Percentiles rank a stretch among this genome's conserved stretches.
These are phyloP conservation scores for Carex cristatella DNA, from an alignment of 176 grass and related monocot genomes.

Conservation along the genomic window DNA sequence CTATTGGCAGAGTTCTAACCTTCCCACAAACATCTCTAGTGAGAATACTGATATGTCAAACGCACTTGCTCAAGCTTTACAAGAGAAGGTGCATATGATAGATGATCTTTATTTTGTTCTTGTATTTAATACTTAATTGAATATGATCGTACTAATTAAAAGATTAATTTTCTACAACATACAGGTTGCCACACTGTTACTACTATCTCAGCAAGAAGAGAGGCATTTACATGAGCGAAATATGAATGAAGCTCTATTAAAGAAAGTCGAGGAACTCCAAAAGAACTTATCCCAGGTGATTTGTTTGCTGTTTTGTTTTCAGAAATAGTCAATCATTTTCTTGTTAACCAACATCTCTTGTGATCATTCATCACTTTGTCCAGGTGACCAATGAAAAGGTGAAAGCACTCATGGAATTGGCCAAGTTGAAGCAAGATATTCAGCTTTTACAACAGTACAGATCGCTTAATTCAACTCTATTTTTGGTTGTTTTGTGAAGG, in stretches of 20 bases:
- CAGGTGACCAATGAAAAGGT: constrained; percentile 95
- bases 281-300: constrained; percentile 88
- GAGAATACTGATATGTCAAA: constrained; percentile 40
- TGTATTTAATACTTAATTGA: neutral
- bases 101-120: neutral
- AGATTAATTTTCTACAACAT: constrained; percentile 3
- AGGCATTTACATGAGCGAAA: constrained; percentile 77
- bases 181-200: constrained; percentile 76
- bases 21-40: constrained; percentile 22
- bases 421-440: constrained; percentile 78
- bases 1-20: constrained; percentile 27
- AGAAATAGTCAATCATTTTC: neutral
- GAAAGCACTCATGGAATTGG: constrained; percentile 74
- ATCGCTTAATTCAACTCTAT: constrained; percentile 14
- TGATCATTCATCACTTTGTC: constrained; percentile 18
- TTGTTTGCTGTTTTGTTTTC: constrained; percentile 8
- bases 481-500: neutral
- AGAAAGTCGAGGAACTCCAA: constrained; percentile 65
- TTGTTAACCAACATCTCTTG: neutral
- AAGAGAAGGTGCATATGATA: constrained; percentile 57
- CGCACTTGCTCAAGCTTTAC: constrained; percentile 80
- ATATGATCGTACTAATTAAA: neutral
- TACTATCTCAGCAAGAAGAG: constrained; percentile 97
- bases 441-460: constrained; percentile 58
- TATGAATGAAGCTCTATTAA: constrained; percentile 49